Evolutionary conservation across 164 flowering plant genomes (phyloP), one percentile per base, ranked within the genome.

Genomic region (Akebia trifoliata): DNA sequence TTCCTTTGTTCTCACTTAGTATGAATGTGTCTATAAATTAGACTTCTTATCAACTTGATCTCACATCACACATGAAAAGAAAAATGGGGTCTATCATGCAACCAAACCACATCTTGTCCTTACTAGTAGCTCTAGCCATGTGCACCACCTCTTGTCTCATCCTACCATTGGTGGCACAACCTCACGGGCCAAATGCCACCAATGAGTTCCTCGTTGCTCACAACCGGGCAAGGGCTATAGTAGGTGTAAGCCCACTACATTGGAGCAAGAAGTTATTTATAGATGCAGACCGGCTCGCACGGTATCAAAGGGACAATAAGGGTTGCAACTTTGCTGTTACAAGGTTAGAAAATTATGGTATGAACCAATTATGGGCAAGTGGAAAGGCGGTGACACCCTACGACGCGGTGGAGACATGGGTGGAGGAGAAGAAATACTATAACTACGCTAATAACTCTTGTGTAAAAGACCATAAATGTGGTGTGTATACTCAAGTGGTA

Each of bases 401-500:
- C 6, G 64, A 37, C 53, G 89, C 74, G 2, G 85, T 84, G 42
- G 78, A 70, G 26, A 7, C 49, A 2, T 87, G 95, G 90, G 83
- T 80, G 42, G 64, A 66, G 17, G 77, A 80, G 81, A 81, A 74
- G 73, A 54, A 18, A 28, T 82, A 40, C 66, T 86, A 84, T 69
- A 60, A 73, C 59, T 68, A 80, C 51, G 56, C 53, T 1, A 42
- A 62, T 55, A 82, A 84, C 69, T 31, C 84, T 1, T 86, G 94
- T 31, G 73, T 39, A 4, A 44, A 70, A 1, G 50, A 54, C 4
- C 80, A 79, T 38, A 42, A 37, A 42, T 86, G 94, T 29, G 84
- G 83, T 0, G 83, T 77, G 2, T 84, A 86, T 54, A 78, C 67
- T 4, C 90, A 86, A 73, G 83, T 86, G 39, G 87, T 86, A 37